Conservation (phyloP, 2,329 filamentous ascomycete genomes). For the Aspergillus neoniger region DNA sequence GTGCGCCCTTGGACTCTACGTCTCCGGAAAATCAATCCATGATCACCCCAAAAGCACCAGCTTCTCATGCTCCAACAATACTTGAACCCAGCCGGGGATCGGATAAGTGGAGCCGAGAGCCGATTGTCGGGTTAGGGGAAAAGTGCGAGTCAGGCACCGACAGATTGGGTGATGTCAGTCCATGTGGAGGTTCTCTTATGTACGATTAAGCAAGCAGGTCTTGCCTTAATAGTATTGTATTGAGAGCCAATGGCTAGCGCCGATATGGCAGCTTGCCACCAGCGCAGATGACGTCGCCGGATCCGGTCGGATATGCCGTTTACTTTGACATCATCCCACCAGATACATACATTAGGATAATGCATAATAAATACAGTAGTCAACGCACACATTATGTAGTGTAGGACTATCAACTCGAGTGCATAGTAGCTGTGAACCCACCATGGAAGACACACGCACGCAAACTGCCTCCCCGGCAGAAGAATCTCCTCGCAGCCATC, state of each 20-base stretch:
- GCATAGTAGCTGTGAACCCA: background rate
- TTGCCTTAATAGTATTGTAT: too few species aligned
- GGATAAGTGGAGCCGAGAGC: background rate
- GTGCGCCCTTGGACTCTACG: conserved; percentile 20
- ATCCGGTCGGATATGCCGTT: background rate
- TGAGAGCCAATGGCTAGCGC: background rate
- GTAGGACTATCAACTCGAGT: background rate
- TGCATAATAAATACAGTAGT: background rate
- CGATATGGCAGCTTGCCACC: background rate
- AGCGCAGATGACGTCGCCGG: background rate
- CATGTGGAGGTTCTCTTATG: background rate
- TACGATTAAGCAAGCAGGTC: too few species aligned
- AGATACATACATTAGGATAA: background rate
- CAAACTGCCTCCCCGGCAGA: background rate
- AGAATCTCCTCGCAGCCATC: background rate
- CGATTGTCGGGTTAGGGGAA: background rate
- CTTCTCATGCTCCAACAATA: conserved; percentile 21
- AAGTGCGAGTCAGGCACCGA: background rate
- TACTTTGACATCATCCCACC: background rate
- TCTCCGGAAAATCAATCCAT: conserved; percentile 23
- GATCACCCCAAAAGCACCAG: conserved; percentile 17
- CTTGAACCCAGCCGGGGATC: background rate
- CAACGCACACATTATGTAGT: background rate
- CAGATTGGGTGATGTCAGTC: background rate
- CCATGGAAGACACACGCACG: background rate